Percentiles rank a stretch among this genome's conserved stretches.
Conservation (phyloP, 805 yeast genomes). For the Nakazawaea molendinolei region DNA sequence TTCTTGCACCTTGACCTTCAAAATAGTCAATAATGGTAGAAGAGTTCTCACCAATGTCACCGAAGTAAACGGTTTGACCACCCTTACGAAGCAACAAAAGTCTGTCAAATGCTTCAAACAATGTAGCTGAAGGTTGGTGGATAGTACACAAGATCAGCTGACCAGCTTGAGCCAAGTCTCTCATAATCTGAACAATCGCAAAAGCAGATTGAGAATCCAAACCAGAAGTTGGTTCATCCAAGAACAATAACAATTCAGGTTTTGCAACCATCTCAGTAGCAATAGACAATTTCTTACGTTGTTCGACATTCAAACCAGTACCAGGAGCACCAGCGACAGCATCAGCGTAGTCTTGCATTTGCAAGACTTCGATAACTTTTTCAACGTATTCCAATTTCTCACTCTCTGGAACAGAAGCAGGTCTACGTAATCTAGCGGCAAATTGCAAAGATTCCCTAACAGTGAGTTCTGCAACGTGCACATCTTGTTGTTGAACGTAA, state of each 20-base stretch:
- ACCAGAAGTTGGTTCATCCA: constrained; percentile 51
- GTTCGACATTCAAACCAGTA: constrained; percentile 35
- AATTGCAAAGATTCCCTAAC: constrained; percentile 40
- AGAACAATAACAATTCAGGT: constrained; percentile 37
- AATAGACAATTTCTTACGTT: constrained; percentile 35
- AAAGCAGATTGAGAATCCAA: constrained; percentile 46
- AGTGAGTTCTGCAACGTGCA: constrained; percentile 37
- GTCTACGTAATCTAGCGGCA: constrained; percentile 35
- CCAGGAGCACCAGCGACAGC: constrained; percentile 35
- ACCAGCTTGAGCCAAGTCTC: constrained; percentile 38
- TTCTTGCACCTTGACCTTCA: constrained; percentile 31
- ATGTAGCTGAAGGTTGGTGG: constrained; percentile 48
- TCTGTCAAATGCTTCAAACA: constrained; percentile 41
- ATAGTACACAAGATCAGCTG: constrained; percentile 50
- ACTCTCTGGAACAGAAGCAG: constrained; percentile 26
- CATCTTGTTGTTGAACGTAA: constrained; percentile 48
- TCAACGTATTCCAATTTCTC: constrained; percentile 38
- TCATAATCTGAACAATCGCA: constrained; percentile 40
- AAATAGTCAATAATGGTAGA: constrained; percentile 26
- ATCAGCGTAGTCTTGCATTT: constrained; percentile 38
- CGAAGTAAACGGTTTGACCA: constrained; percentile 41
- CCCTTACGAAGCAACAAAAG: constrained; percentile 41
- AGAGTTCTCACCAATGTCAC: constrained; percentile 31
- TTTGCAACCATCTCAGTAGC: constrained; percentile 43
- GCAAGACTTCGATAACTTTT: constrained; percentile 33